Percentiles rank a stretch among this genome's conserved stretches.
Conservation (phyloP, 2,329 filamentous ascomycete genomes). For the Aspergillus sp. region DNA sequence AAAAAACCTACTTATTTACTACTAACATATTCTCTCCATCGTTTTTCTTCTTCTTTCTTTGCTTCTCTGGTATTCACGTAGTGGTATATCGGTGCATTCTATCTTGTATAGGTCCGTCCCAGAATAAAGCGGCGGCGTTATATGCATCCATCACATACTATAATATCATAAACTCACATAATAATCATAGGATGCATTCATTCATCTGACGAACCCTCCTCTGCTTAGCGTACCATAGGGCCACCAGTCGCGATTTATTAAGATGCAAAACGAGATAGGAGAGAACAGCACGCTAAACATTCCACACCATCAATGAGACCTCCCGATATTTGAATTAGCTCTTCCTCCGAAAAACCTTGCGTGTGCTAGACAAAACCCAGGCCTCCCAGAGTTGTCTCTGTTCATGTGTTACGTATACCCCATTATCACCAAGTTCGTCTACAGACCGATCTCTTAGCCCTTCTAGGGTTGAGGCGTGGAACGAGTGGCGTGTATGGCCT, state of each 20-base stretch:
- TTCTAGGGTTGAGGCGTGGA: constrained; percentile 21
- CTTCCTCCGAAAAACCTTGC: constrained; percentile 11
- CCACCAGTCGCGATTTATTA: neutral
- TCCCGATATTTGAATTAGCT: neutral
- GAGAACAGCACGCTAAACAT: neutral
- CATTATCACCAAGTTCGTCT: constrained; percentile 40
- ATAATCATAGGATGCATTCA: neutral
- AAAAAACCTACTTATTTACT: neutral
- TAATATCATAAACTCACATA: neutral
- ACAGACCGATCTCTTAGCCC: constrained; percentile 27
- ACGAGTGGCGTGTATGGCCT: constrained; percentile 6
- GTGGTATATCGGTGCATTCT: neutral
- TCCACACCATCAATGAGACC: neutral
- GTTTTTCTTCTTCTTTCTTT: neutral
- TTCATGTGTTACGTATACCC: constrained; percentile 30
- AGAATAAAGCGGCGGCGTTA: too few species aligned
- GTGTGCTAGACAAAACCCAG: constrained; percentile 35
- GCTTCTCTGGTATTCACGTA: neutral
- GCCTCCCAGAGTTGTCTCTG: constrained; percentile 40
- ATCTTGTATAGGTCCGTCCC: too few species aligned
- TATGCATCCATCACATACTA: too few species aligned
- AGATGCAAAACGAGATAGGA: neutral
- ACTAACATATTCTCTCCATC: neutral
- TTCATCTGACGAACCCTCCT: neutral
- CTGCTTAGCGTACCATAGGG: neutral